These are phyloP conservation scores for Balamuthia mandrillaris DNA, from an alignment of 208 protist genomes.

Conservation along the genomic window DNA sequence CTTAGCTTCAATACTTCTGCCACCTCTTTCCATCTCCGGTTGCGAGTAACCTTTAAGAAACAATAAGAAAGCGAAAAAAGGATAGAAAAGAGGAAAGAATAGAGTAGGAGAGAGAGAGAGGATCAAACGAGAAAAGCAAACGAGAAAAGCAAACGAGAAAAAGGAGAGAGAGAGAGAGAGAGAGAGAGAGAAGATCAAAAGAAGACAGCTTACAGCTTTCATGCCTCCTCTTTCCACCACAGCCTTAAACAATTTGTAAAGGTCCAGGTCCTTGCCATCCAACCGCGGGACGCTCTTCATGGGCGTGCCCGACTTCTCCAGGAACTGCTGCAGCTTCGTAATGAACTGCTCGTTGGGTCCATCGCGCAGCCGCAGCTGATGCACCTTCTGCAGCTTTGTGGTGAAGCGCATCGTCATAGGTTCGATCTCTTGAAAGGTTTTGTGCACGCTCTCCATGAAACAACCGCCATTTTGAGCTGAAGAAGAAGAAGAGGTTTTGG, in stretches of 20 bases:
- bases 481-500: too few species aligned
- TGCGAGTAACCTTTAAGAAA: background rate
- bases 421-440: background rate
- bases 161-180: background rate
- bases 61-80: background rate
- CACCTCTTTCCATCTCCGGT: background rate
- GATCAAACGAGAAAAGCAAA: background rate
- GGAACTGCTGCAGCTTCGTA: background rate
- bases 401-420: slow-evolving; percentile 46
- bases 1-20: background rate
- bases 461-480: too few species aligned
- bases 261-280: slow-evolving; percentile 39
- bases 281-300: slow-evolving; percentile 17
- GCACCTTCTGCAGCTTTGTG: slow-evolving; percentile 56
- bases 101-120: background rate
- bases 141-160: background rate
- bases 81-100: background rate
- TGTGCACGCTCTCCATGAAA: background rate
- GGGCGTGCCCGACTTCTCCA: slow-evolving; percentile 26
- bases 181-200: background rate
- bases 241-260: slow-evolving; percentile 43
- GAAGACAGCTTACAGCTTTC: background rate
- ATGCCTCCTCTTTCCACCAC: slow-evolving; percentile 41
- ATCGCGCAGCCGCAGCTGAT: slow-evolving; percentile 44
- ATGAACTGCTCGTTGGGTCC: slow-evolving; percentile 48